phyloP scores from a whole-genome alignment of 768 basidiomycete genomes.

The Strobilomyces dryophilus region DNA sequence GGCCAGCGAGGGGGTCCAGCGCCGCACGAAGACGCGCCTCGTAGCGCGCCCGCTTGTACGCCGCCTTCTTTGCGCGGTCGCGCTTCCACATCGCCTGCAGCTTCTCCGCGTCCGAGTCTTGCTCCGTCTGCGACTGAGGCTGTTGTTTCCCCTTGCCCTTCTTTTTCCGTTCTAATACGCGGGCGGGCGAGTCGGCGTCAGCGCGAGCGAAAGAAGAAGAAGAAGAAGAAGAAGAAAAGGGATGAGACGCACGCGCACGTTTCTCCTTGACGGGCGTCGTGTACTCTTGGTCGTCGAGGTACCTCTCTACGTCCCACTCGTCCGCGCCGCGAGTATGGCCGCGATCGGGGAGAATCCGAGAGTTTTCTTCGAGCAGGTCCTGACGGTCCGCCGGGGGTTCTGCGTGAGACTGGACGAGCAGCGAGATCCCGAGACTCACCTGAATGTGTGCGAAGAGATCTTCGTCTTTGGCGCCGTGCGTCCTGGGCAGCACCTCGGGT shows the following conservation, averaged over 20 bases:
- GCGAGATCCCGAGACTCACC: slow-evolving; percentile 32
- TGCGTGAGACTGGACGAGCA: background rate
- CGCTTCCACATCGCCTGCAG: slow-evolving; percentile 71
- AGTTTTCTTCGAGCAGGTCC: slow-evolving; percentile 60
- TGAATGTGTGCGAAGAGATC: slow-evolving; percentile 51
- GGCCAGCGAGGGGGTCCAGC: slow-evolving; percentile 50
- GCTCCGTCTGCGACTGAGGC: too few species aligned
- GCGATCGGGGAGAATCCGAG: slow-evolving; percentile 40
- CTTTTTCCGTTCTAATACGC: slow-evolving; percentile 32
- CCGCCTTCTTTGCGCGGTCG: slow-evolving; percentile 83
- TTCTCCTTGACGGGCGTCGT: slow-evolving; percentile 31
- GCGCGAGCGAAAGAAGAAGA: background rate
- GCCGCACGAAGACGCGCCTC: slow-evolving; percentile 51
- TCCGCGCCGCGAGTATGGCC: slow-evolving; percentile 25
- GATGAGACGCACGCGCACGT: slow-evolving; percentile 37
- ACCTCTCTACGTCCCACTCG: slow-evolving; percentile 17
- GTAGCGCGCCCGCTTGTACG: slow-evolving; percentile 59
- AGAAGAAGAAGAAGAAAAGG: background rate
- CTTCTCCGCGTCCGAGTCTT: slow-evolving; percentile 45
- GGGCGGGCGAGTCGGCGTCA: background rate
- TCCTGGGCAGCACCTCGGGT: slow-evolving; percentile 14
- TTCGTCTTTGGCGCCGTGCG: slow-evolving; percentile 55
- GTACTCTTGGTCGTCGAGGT: slow-evolving; percentile 23
- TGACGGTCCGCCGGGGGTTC: slow-evolving; percentile 26
- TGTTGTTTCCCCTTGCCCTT: slow-evolving; percentile 9